These are phyloP conservation scores for Prunus mira DNA, from an alignment of 306 rosid species.

Conservation along the genomic window DNA sequence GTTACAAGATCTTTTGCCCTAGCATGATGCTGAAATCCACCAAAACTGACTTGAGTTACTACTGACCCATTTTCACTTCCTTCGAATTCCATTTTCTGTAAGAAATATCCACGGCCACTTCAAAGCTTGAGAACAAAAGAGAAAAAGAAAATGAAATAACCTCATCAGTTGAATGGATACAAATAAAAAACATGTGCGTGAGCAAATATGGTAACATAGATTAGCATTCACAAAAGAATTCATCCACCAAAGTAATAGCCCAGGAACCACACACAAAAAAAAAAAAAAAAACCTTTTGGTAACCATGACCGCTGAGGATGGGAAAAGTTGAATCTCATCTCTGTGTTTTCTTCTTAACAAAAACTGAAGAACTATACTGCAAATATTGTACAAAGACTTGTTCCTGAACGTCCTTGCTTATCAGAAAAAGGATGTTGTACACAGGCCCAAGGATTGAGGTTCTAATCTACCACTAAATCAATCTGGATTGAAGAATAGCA, in stretches of 20 bases:
- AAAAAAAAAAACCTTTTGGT: background rate
- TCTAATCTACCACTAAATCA: background rate
- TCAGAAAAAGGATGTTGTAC: background rate
- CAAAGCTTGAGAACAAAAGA: background rate
- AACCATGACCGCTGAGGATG: background rate
- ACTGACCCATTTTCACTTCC: constrained; percentile 34
- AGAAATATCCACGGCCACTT: background rate
- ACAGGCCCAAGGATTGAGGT: background rate
- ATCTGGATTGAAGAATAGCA: background rate
- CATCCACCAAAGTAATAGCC: background rate
- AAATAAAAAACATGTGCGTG: background rate
- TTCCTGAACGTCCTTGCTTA: background rate
- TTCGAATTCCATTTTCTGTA: constrained; percentile 43
- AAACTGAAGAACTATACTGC: background rate
- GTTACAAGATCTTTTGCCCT: constrained; percentile 48
- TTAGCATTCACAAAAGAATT: background rate
- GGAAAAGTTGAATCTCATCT: background rate
- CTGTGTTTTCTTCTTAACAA: background rate
- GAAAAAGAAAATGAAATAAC: background rate
- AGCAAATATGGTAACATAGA: background rate
- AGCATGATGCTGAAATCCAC: constrained; percentile 60
- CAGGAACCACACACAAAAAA: background rate
- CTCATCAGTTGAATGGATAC: background rate
- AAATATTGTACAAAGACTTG: background rate
- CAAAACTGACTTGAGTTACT: constrained; percentile 74